These are phyloP conservation scores for Phytophthora palmivora DNA, from an alignment of 352 stramenopile genomes.

Conservation along the genomic window DNA sequence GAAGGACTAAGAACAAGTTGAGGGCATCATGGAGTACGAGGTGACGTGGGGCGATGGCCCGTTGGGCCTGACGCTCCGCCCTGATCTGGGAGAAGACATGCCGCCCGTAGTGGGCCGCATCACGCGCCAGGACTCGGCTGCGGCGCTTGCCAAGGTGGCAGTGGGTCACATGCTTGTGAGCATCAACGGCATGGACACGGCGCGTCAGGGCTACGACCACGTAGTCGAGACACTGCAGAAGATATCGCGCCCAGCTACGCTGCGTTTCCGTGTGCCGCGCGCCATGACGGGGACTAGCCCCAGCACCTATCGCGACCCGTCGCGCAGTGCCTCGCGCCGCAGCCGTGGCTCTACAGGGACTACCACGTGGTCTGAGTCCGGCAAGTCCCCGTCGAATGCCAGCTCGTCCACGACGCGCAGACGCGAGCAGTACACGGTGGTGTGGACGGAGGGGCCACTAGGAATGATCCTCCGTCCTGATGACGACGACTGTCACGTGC, in stretches of 20 bases:
- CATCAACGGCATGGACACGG: constrained; percentile 89
- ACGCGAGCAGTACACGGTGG: constrained; percentile 88
- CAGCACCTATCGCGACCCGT: constrained; percentile 38
- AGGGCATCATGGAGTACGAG: constrained; percentile 82
- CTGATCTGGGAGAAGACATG: constrained; percentile 89
- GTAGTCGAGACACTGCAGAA: constrained; percentile 87
- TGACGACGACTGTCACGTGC: constrained; percentile 87
- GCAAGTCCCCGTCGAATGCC: constrained; percentile 32
- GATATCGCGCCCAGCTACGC: constrained; percentile 78
- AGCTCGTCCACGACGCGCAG: constrained; percentile 35
- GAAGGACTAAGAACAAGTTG: not conserved
- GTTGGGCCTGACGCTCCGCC: constrained; percentile 81
- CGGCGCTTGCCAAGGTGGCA: constrained; percentile 78
- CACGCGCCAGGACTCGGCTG: constrained; percentile 85
- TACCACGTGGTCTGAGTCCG: constrained; percentile 52
- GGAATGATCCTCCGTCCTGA: constrained; percentile 89
- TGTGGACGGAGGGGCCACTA: constrained; percentile 85
- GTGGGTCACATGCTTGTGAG: constrained; percentile 91
- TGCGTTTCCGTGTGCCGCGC: constrained; percentile 84
- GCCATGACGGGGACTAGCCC: constrained; percentile 34
- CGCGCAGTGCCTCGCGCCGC: constrained; percentile 37
- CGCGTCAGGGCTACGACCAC: constrained; percentile 85
- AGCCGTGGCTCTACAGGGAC: constrained; percentile 47
- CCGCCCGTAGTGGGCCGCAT: constrained; percentile 88
- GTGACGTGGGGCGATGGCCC: constrained; percentile 86